Base-by-base conservation (phyloP, 2,329 filamentous ascomycete species). In the Epichloe scottii region DNA sequence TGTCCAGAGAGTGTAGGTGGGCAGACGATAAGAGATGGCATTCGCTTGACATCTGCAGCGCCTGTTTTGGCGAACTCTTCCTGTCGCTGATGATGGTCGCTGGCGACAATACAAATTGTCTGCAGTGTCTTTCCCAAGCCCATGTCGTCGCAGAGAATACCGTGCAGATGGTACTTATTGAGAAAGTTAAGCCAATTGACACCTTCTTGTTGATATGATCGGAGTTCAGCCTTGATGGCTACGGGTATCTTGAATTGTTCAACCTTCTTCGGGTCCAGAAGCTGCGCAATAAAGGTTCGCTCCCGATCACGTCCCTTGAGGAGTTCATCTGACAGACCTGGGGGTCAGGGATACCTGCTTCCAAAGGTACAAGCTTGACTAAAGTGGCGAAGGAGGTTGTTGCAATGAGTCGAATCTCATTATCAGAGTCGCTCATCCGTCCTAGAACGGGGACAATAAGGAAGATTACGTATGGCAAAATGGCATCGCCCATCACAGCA, bases 121-220 rank as follows among this genome's bases (percentile, higher is more conserved):
- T 98, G 93, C 11, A 98, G 72, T 1, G 93, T 98, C 72, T 98
- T 98, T 47, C 93, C 93, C 30, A 98, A 85, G 62, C 93, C 93
- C 93, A 98, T 98, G 66, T 98, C 93, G 62, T 98, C 93, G 64
- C 93, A 98, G 53, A 98, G 87, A 67, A 98, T 96, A 46, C 93
- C 93, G 60, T 98, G 94, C 1, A 98, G 80, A 61, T 98, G 91
- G 65, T 97, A 98, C 52, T 90, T 90, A 66, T 98, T 98, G 58
- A 98, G 82, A 71, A 98, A 98, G 51, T 94, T 84, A 48, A 98
- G 80, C 93, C 93, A 98, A 64, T 98, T 98, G 63, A 98, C 91
- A 65, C 93, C 93, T 50, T 98, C 93, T 67, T 98, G 93, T 66
- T 98, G 94, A 64, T 98, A 98, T 0, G 90, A 95, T 56, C 93